Evolutionary conservation across 1,139 yeast species (phyloP).

Genomic region (Debaryomyces coudertii): DNA sequence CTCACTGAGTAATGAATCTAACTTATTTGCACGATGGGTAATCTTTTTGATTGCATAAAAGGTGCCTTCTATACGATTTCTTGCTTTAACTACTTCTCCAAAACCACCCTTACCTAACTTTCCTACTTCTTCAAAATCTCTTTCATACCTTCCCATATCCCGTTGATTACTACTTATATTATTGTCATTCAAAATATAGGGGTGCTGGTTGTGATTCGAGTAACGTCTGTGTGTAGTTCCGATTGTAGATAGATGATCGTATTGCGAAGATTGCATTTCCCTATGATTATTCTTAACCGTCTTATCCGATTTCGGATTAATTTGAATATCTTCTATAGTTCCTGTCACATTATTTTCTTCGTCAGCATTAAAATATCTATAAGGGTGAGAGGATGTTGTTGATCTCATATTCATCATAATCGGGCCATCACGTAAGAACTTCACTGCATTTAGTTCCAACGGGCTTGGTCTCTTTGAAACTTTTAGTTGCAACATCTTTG

Average conservation of each 20-base stretch:
- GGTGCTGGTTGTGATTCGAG: constrained; percentile 23
- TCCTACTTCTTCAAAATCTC: constrained; percentile 93
- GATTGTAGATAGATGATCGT: neutral
- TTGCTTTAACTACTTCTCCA: constrained; percentile 95
- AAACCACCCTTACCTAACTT: constrained; percentile 94
- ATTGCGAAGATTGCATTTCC: neutral
- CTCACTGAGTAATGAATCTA: constrained; percentile 83
- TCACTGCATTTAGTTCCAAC: constrained; percentile 79
- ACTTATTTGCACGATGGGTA: constrained; percentile 75
- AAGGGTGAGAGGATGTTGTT: neutral
- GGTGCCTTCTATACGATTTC: constrained; percentile 91
- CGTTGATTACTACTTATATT: constrained; percentile 7
- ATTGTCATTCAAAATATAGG: constrained; percentile 7
- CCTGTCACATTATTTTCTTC: constrained; percentile 1
- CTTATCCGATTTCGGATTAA: neutral
- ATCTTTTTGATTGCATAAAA: constrained; percentile 94
- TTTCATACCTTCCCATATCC: constrained; percentile 40
- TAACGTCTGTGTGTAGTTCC: constrained; percentile 18
- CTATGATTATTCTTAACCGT: neutral
- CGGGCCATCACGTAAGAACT: constrained; percentile 75
- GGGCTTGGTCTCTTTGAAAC: constrained; percentile 79
- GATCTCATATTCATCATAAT: constrained; percentile 20
- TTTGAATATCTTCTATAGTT: neutral
- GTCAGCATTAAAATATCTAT: constrained; percentile 1
- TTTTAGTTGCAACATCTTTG: constrained; percentile 64